Evolutionary conservation across 2,329 filamentous ascomycete species (phyloP).

Genomic region (Paracorniculantispora psalliotae): DNA sequence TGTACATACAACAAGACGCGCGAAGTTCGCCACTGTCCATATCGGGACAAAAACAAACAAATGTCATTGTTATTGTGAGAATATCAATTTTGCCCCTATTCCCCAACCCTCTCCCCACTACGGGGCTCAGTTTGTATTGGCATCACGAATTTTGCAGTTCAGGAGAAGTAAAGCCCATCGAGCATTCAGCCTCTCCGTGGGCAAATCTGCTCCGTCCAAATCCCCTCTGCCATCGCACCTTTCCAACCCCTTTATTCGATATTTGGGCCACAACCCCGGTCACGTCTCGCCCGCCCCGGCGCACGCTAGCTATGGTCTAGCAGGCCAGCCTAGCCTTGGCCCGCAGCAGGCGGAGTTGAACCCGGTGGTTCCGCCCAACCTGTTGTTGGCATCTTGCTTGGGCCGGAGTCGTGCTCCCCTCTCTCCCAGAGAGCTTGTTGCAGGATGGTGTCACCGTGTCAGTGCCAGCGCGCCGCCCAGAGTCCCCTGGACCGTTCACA

Average conservation of each 20-base stretch:
- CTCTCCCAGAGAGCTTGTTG: constrained; percentile 1
- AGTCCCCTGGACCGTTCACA: neutral
- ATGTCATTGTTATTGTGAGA: neutral
- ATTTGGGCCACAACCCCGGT: neutral
- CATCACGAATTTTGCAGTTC: neutral
- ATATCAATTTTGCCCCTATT: constrained; percentile 9
- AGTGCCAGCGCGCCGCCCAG: neutral
- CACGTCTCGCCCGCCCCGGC: neutral
- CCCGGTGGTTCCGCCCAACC: constrained; percentile 4
- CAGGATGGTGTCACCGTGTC: neutral
- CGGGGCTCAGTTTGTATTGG: constrained; percentile 1
- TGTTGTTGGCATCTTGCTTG: constrained; percentile 10
- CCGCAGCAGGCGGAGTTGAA: constrained; percentile 11
- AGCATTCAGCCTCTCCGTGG: neutral
- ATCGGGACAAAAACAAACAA: constrained; percentile 14
- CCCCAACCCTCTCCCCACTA: constrained; percentile 7
- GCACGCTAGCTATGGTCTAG: neutral
- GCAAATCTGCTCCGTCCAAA: neutral
- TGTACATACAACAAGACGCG: neutral
- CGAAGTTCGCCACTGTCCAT: constrained; percentile 7
- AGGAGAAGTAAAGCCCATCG: neutral
- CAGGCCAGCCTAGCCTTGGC: neutral
- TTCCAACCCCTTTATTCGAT: neutral
- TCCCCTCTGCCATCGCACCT: neutral
- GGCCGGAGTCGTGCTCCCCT: neutral